Evolutionary conservation across 2,329 filamentous ascomycete species (phyloP), one percentile per base, ranked within the genome.

Genomic region (Chaetomiaceae sp.): DNA sequence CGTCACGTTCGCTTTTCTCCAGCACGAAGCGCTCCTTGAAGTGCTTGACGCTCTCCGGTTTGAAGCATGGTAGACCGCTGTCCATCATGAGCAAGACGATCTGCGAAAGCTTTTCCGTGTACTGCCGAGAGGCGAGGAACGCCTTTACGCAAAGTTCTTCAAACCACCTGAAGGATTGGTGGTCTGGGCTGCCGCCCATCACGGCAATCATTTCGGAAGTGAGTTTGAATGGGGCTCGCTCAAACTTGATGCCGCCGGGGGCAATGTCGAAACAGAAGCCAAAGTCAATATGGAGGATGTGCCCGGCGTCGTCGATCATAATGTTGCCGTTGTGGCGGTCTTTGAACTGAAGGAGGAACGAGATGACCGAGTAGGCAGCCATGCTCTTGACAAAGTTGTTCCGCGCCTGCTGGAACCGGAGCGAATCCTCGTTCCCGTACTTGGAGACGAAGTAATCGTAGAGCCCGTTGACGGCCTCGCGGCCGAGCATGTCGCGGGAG

Each of bases 191-290:
- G 54, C 91, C 91, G 48, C 94, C 92, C 92, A 99, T 97, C 63
- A 99, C 94, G n/a, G 91, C 89, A 55, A 99, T 81, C 95, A 99
- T 99, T 69, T 99, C 94, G 7, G 84, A 81, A 1, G 94, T 99
- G 50, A 99, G 82, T 73, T 99, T 99, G 79, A 99, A 99, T 0
- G 94, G 94, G 0, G 94, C 94, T 21, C 94, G 87, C 75, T 99
- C 94, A 67, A 99, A 99, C 63, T 91, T 92, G 65, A 99, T 90
- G 55, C 95, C 94, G 43, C 94, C 94, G 0, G 94, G 94, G 1
- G 91, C 94, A 62, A 99, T 97, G 66, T 99, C 95, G 72, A 99
- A 99, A 74, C 92, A 97, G 80, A 99, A 99, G 9, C 94, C 94
- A 66, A 99, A 99, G 69, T 99, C 94, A 62, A 99, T 97, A 74